A percentile compares a stretch with the other conserved stretches of the same genome.
Conservation (phyloP, 2,329 filamentous ascomycete species). For the Anthostomella pinea region DNA sequence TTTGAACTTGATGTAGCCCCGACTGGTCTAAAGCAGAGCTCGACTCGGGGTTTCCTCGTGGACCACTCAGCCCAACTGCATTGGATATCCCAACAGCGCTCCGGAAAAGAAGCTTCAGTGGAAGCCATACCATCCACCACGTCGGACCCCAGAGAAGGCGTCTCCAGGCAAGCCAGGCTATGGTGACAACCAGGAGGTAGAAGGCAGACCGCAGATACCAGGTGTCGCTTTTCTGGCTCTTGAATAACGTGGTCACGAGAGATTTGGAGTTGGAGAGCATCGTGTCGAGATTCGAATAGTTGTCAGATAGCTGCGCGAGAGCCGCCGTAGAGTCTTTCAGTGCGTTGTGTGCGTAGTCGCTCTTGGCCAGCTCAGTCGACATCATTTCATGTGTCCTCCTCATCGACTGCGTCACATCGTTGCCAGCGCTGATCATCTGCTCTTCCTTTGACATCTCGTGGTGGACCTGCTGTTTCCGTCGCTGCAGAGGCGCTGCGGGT, state of each 20-base stretch:
- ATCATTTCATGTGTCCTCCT: constrained; percentile 85
- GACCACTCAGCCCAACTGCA: constrained; percentile 41
- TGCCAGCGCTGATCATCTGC: constrained; percentile 69
- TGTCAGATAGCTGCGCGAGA: constrained; percentile 75
- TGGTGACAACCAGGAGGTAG: constrained; percentile 74
- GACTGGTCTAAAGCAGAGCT: constrained; percentile 21
- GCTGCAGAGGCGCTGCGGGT: constrained; percentile 26
- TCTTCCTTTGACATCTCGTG: constrained; percentile 53
- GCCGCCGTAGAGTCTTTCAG: constrained; percentile 81
- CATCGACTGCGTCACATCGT: constrained; percentile 80
- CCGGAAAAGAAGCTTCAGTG: constrained; percentile 66
- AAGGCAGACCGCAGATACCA: constrained; percentile 95
- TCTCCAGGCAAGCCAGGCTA: constrained; percentile 82
- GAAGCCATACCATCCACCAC: constrained; percentile 86
- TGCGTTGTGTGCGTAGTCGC: constrained; percentile 86
- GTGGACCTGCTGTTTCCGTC: constrained; percentile 35
- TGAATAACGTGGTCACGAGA: constrained; percentile 74
- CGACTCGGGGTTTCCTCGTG: constrained; percentile 25
- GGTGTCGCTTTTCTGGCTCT: constrained; percentile 91
- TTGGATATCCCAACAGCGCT: constrained; percentile 54
- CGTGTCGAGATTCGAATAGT: constrained; percentile 75
- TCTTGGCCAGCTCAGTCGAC: constrained; percentile 77
- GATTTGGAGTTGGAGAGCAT: constrained; percentile 72
- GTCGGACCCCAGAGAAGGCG: constrained; percentile 83
- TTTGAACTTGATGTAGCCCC: constrained; percentile 19